A percentile compares a stretch with the other conserved stretches of the same genome.
Evolutionary conservation across 352 stramenopile species (phyloP).

Genomic region (Pythium guiyangense): DNA sequence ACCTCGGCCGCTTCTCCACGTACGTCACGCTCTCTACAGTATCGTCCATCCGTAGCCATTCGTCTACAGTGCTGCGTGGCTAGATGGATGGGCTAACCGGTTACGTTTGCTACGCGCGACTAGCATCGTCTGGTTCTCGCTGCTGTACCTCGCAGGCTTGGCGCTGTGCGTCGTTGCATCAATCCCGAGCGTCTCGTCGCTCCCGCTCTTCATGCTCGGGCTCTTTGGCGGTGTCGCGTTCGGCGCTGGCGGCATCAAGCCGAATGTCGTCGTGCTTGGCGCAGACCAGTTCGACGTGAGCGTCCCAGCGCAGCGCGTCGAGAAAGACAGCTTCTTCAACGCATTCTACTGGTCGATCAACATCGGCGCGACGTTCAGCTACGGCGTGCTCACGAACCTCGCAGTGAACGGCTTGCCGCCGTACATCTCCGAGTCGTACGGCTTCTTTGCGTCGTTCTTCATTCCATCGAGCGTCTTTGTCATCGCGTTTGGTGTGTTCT

Average conservation of each 20-base stretch:
- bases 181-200: constrained; percentile 44
- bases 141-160: constrained; percentile 66
- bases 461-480: constrained; percentile 83
- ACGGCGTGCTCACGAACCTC: constrained; percentile 87
- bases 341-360: constrained; percentile 95
- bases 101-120: neutral
- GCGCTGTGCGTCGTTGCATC: constrained; percentile 68
- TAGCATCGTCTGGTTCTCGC: constrained; percentile 72
- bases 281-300: constrained; percentile 81
- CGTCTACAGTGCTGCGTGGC: neutral
- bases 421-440: constrained; percentile 75
- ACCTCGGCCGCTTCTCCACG: constrained; percentile 77
- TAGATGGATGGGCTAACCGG: neutral
- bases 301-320: constrained; percentile 53
- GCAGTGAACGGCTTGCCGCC: constrained; percentile 86
- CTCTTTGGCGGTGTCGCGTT: constrained; percentile 80
- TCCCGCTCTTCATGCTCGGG: constrained; percentile 72
- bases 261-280: constrained; percentile 70
- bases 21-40: constrained; percentile 15
- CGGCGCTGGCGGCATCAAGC: constrained; percentile 70
- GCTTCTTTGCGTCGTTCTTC: constrained; percentile 87
- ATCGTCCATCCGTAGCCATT: neutral
- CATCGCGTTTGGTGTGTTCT: constrained; percentile 77
- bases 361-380: constrained; percentile 88
- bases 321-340: constrained; percentile 92